These are phyloP conservation scores for Phoma herbarum DNA, from an alignment of 2,329 filamentous ascomycete species.

Conservation along the genomic window DNA sequence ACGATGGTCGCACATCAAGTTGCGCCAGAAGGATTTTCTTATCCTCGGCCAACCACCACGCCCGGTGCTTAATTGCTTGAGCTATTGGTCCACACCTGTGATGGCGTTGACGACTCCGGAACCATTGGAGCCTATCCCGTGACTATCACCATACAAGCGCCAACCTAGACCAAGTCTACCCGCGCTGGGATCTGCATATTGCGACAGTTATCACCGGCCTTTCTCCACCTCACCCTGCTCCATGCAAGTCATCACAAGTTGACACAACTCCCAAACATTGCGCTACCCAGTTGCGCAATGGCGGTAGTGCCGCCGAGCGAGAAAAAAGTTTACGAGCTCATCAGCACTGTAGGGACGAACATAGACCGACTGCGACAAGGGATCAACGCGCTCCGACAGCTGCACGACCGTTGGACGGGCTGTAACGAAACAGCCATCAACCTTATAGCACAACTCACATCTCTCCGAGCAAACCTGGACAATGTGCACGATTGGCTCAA, in stretches of 20 bases:
- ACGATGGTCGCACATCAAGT: constrained; percentile 1
- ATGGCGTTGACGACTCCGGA: constrained; percentile 16
- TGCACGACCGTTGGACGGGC: constrained; percentile 48
- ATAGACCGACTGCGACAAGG: constrained; percentile 44
- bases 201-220: constrained; percentile 18
- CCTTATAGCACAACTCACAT: constrained; percentile 48
- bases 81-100: constrained; percentile 15
- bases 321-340: constrained; percentile 42
- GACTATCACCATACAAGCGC: constrained; percentile 20
- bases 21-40: constrained; percentile 5
- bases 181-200: constrained; percentile 15
- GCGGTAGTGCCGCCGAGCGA: constrained; percentile 36
- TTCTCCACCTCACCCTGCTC: constrained; percentile 17
- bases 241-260: constrained; percentile 9
- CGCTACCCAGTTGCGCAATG: constrained; percentile 30
- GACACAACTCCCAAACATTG: constrained; percentile 15
- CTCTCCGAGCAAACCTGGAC: constrained; percentile 45
- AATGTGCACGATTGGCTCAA: constrained; percentile 50
- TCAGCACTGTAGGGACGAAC: constrained; percentile 40
- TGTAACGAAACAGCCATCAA: constrained; percentile 45
- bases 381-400: constrained; percentile 45
- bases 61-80: constrained; percentile 18
- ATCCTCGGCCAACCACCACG: constrained; percentile 13
- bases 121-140: constrained; percentile 8
- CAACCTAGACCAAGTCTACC: constrained; percentile 18